Evolutionary conservation across 257 asterid species (phyloP), one percentile per base, ranked within the genome.

Genomic region (Petunia axillaris): DNA sequence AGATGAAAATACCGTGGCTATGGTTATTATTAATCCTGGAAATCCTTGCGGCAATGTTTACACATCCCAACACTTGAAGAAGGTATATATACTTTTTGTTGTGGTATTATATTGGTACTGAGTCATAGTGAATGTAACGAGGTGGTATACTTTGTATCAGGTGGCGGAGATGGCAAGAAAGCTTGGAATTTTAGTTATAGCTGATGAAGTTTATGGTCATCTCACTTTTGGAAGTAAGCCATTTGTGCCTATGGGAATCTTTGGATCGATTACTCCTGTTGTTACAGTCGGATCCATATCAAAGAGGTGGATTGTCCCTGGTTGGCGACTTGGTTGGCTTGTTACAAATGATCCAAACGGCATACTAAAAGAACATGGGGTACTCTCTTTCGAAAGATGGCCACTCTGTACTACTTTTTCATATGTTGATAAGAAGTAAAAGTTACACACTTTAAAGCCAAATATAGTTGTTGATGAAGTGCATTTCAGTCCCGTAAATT

Each of bases 311-410:
- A 86, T 90, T 66, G 78, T 93, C 81, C 97, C 97, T 16, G 95
- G 95, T 55, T 93, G 94, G 97, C 84, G 93, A 13, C 68, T 90
- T 75, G 97, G 97, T 67, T 93, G 97, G 97, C 84, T 93, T 14
- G 90, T 81, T 75, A 83, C 82, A 46, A 80, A 67, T 74, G 97
- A 93, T 89, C 96, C 96, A 39, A 82, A 86, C 65, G 86, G 89
- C 59, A 55, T 90, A 81, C 97, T 93, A 40, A 59, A 80, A 11
- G 85, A 85, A 84, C 82, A 82, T 0, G 93, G 94, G 95, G 97
- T 93, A 71, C 43, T 5, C 48, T 35, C 38, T 4, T 16, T 78
- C 82, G 88, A 8, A 63, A 16, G 15, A 68, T 68, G 76, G 41
- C 0, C 76, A 44, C 43, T 43, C 71, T 14, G 39, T 68, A 16